These are phyloP conservation scores for Neocatenulostroma microsporum DNA, from an alignment of 2,329 filamentous ascomycete species.

Conservation along the genomic window DNA sequence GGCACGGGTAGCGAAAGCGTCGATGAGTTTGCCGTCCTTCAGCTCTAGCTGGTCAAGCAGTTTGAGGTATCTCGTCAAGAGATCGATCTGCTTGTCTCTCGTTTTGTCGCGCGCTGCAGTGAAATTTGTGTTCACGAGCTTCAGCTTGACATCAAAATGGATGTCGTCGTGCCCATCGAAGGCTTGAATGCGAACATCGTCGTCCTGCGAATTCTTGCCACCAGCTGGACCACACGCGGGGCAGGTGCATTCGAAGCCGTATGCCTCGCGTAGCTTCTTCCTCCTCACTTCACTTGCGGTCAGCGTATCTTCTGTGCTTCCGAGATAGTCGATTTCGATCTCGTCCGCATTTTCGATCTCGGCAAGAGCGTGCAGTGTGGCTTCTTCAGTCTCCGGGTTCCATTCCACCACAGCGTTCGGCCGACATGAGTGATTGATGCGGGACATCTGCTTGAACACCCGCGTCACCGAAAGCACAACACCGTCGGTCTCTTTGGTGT, in stretches of 20 bases:
- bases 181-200: not conserved
- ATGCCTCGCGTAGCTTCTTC: not conserved
- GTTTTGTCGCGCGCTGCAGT: not conserved
- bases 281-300: not conserved
- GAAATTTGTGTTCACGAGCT: not conserved
- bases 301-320: not conserved
- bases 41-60: not conserved
- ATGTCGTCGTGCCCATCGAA: not conserved
- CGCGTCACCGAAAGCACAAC: not conserved
- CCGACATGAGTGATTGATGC: conserved; percentile 2
- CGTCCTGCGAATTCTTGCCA: not conserved
- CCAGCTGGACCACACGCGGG: not conserved
- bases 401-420: conserved; percentile 1
- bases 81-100: not conserved
- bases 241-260: not conserved
- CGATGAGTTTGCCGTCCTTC: not conserved
- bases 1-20: not conserved
- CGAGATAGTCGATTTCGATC: not conserved
- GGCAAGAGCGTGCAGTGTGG: not conserved
- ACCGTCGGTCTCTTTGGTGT: not conserved
- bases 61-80: not conserved
- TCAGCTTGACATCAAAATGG: not conserved
- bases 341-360: not conserved
- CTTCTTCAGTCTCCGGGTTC: not conserved
- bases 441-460: conserved; percentile 3